Conservation (phyloP, 2,329 filamentous ascomycete species). For the Simplicillium sp. region DNA sequence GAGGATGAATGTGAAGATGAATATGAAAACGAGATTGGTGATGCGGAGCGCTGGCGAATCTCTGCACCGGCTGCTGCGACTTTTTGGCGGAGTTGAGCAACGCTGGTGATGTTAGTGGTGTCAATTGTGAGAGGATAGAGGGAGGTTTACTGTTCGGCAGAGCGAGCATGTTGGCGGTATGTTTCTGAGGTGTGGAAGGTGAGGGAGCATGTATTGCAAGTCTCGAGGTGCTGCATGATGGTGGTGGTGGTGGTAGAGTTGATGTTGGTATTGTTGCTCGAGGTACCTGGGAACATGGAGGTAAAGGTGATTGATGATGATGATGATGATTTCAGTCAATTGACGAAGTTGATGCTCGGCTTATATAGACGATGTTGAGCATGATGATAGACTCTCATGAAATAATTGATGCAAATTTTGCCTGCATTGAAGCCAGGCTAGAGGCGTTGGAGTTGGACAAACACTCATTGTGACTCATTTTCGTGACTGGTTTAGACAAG, state of each 20-base stretch:
- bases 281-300: background rate
- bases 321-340: too few species aligned
- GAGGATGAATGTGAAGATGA: background rate
- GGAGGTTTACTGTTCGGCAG: conserved; percentile 3
- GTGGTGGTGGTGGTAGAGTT: background rate
- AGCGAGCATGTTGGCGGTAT: conserved; percentile 5
- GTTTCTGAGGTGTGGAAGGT: conserved; percentile 1
- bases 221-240: background rate
- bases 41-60: background rate
- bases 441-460: too few species aligned
- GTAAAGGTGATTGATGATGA: too few species aligned
- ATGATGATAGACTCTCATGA: too few species aligned
- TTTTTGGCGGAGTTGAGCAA: conserved; percentile 4
- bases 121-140: background rate
- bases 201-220: conserved; percentile 1
- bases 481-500: too few species aligned
- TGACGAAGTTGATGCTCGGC: too few species aligned
- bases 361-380: too few species aligned
- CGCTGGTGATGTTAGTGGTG: conserved; percentile 1
- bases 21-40: background rate
- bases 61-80: conserved; percentile 5
- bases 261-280: background rate
- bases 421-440: too few species aligned
- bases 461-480: too few species aligned
- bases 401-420: too few species aligned